These are phyloP conservation scores for Neurospora intermedia DNA, from an alignment of 495 filamentous ascomycete genomes.

Conservation along the genomic window DNA sequence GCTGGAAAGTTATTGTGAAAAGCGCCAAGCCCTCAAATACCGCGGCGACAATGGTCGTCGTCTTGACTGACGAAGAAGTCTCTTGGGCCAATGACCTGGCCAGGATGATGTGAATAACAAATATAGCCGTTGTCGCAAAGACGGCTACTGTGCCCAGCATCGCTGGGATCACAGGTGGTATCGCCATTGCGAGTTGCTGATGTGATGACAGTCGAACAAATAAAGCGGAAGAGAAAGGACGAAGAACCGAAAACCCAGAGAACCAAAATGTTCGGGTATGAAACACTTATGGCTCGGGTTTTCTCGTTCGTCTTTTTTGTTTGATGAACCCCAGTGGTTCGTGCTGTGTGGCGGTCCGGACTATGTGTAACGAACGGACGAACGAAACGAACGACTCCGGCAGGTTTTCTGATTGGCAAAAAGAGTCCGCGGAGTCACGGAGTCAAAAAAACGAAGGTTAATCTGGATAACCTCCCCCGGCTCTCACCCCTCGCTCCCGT, in stretches of 20 bases:
- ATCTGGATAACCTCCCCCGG: not conserved
- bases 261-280: not conserved
- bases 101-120: conserved; percentile 31
- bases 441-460: not conserved
- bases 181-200: conserved; percentile 17
- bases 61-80: conserved; percentile 21
- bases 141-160: conserved; percentile 28
- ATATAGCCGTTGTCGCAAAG: conserved; percentile 28
- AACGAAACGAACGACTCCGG: not conserved
- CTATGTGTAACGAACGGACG: not conserved
- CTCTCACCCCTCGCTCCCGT: not conserved
- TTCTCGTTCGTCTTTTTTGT: not conserved
- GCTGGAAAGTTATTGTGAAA: conserved; percentile 17
- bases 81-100: conserved; percentile 23
- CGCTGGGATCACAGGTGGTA: conserved; percentile 21
- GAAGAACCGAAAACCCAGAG: not conserved
- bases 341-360: not conserved
- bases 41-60: conserved; percentile 25
- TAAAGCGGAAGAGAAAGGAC: not conserved
- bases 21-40: conserved; percentile 26
- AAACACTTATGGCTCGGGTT: not conserved
- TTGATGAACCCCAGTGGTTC: not conserved
- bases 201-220: not conserved
- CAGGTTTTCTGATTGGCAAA: not conserved
- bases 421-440: not conserved